A percentile compares a stretch with the other conserved stretches of the same genome.
These are phyloP conservation scores for Populus hybrid DNA, from an alignment of 441 rosid species.

Conservation along the genomic window DNA sequence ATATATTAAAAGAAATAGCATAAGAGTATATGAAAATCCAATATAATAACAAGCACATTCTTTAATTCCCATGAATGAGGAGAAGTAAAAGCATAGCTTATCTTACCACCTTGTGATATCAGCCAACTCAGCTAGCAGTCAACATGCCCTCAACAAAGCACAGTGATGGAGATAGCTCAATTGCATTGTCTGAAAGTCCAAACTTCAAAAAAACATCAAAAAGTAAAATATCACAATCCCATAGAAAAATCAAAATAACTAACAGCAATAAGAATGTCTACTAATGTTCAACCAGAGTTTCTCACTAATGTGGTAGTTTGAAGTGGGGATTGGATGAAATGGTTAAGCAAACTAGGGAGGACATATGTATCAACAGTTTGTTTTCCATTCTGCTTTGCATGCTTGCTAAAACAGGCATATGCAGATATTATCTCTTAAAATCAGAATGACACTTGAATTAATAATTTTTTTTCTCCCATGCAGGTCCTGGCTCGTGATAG, in stretches of 20 bases:
- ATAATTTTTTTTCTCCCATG: constrained; percentile 10
- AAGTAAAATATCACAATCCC: neutral
- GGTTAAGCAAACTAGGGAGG: neutral
- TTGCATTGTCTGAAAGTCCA: neutral
- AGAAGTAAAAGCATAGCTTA: constrained; percentile 7
- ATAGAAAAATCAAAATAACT: neutral
- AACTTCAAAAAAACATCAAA: neutral
- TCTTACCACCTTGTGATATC: neutral
- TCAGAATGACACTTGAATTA: constrained; percentile 1
- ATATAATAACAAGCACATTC: neutral
- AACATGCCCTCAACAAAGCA: constrained; percentile 4
- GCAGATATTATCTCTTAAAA: constrained; percentile 1
- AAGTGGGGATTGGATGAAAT: constrained; percentile 1
- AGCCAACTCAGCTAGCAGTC: constrained; percentile 8
- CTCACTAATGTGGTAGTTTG: neutral
- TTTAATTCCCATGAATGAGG: neutral
- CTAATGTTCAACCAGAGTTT: neutral
- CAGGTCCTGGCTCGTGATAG: constrained; percentile 96
- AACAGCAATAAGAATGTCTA: neutral
- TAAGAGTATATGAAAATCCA: neutral
- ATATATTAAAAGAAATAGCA: constrained; percentile 1
- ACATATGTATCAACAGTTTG: neutral
- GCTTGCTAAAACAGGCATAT: neutral
- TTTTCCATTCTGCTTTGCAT: constrained; percentile 3
- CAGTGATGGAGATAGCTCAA: neutral